Evolutionary conservation across 1,139 yeast genomes (phyloP).

Genomic region (Kodamaea alishanica): DNA sequence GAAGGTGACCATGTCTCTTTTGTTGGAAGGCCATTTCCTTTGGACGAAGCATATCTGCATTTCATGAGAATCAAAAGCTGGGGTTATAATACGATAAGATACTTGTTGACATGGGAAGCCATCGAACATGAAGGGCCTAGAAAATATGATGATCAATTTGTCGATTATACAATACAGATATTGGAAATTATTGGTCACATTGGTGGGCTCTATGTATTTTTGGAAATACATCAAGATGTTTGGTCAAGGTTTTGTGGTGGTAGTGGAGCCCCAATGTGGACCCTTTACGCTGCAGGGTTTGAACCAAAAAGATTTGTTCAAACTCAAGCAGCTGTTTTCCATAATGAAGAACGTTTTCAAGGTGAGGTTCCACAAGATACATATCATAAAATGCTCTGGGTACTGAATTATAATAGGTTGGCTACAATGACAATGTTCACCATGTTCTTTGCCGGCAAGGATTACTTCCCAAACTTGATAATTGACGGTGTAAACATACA

Average conservation of each 20-base stretch:
- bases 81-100: slow-evolving; percentile 80
- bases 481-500: slow-evolving; percentile 76
- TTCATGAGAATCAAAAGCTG: slow-evolving; percentile 66
- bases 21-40: slow-evolving; percentile 76
- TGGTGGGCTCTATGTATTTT: slow-evolving; percentile 75
- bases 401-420: slow-evolving; percentile 76
- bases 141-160: slow-evolving; percentile 70
- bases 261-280: slow-evolving; percentile 95
- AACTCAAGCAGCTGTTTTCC: slow-evolving; percentile 77
- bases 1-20: slow-evolving; percentile 73
- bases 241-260: slow-evolving; percentile 95
- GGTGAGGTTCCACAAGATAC: slow-evolving; percentile 26
- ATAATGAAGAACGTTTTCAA: slow-evolving; percentile 45
- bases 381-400: slow-evolving; percentile 90
- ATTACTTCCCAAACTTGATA: slow-evolving; percentile 66
- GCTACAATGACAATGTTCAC: slow-evolving; percentile 85
- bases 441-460: slow-evolving; percentile 72
- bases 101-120: slow-evolving; percentile 88
- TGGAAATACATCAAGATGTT: slow-evolving; percentile 92
- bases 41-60: slow-evolving; percentile 69
- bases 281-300: slow-evolving; percentile 89
- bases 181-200: slow-evolving; percentile 53
- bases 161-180: slow-evolving; percentile 64
- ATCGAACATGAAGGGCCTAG: slow-evolving; percentile 89
- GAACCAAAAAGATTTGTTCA: slow-evolving; percentile 64